phyloP scores from a whole-genome alignment of 1,284 basidiomycete genomes.

The Malassezia caprae region DNA sequence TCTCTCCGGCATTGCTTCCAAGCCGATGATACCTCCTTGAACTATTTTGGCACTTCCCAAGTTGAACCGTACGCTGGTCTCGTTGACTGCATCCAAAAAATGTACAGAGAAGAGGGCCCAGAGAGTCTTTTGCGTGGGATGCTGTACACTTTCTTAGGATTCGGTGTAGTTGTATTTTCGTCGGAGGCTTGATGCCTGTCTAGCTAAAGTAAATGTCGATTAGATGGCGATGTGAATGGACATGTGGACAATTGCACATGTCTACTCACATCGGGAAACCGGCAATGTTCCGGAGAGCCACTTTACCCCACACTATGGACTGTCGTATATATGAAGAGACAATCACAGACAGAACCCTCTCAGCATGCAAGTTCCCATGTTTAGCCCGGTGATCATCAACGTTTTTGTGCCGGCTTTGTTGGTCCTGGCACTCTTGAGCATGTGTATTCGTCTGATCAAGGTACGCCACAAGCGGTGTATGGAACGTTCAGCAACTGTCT shows the following conservation, averaged over 20 bases:
- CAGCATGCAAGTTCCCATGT: neutral
- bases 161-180: neutral
- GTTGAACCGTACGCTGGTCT: slow-evolving; percentile 38
- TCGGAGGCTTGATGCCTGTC: neutral
- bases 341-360: neutral
- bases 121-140: slow-evolving; percentile 41
- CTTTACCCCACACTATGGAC: neutral
- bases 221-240: neutral
- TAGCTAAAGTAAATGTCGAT: neutral
- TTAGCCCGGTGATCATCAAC: neutral
- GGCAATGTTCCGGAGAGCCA: neutral
- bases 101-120: slow-evolving; percentile 42
- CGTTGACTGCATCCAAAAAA: slow-evolving; percentile 41
- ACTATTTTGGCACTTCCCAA: slow-evolving; percentile 38
- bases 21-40: slow-evolving; percentile 19
- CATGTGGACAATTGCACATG: neutral
- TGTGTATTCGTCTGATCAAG: neutral
- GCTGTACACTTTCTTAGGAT: slow-evolving; percentile 34
- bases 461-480: neutral
- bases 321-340: neutral
- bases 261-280: neutral
- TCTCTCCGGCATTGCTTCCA: slow-evolving; percentile 42
- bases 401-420: neutral
- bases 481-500: neutral
- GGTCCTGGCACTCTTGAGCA: neutral